Base-by-base conservation (phyloP, 306 rosid species). In the Begonia masoniana region DNA sequence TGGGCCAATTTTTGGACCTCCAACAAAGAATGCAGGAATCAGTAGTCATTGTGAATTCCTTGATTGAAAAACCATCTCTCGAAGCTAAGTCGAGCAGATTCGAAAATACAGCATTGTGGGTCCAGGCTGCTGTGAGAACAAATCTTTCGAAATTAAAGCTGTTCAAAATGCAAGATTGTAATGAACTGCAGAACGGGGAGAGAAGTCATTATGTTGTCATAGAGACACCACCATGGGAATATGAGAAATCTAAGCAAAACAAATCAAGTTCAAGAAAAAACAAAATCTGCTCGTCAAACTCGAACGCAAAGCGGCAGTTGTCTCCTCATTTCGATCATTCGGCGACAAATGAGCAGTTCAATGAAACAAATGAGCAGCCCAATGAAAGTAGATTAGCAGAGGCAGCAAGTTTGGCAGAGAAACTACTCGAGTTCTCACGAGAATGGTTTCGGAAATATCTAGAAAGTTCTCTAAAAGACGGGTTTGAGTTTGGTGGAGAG, bases 401-500 rank as follows among this genome's bases (percentile, higher is more conserved):
- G 21, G 75, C 73, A 4, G 82, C 70, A 10, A 66, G 57, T 69
- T 56, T 84, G 63, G 80, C 84, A 0, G 69, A 69, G 43, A 66
- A 78, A 43, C 73, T 85, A 46, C 68, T 76, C 3, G 31, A 8
- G n/a, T 79, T 72, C 50, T 84, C 89, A 10, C 64, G 69, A 7
- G 80, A 72, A 47, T 84, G 94, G 94, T 84, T 84, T 67, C 21
- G 81, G 61, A 76, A 67, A 46, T 78, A 81, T 65, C 70, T 85
- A 71, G 95, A 81, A 56, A 80, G 63, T 35, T 74, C 83, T 0
- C 45, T 78, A 4, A 47, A 50, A 8, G 55, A 42, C 17, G 73
- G 65, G 69, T 76, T 76, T 12, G 82, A 74, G 52, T n/a, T 65
- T 55, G 72, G 59, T 21, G 67, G 66, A 58, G 76, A 51, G 39